phyloP scores from a whole-genome alignment of 208 protist species.

The Tritrichomonas foetus region DNA sequence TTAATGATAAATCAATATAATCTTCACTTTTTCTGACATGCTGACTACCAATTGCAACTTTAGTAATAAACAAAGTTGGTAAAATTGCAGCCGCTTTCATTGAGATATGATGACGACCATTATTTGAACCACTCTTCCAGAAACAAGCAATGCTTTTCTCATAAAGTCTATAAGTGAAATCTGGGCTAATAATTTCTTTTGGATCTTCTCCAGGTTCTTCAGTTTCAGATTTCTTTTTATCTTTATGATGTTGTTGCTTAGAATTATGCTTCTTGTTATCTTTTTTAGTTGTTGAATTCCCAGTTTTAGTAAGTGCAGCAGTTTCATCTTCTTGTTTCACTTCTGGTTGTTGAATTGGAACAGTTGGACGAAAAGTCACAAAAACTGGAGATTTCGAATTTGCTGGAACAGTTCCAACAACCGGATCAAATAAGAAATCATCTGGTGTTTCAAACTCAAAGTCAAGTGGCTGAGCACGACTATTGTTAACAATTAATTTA shows the following conservation, averaged over 20 bases:
- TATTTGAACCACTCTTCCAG: neutral
- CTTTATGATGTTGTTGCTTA: neutral
- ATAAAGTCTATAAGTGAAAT: slow-evolving; percentile 29
- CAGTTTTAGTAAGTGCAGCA: neutral
- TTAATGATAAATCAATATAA: neutral
- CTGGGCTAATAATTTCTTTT: neutral
- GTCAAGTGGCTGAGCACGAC: neutral
- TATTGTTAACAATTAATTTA: neutral
- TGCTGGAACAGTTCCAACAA: neutral
- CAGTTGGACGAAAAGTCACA: neutral
- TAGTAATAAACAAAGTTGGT: neutral
- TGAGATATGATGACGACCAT: neutral
- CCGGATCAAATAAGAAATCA: slow-evolving; percentile 23
- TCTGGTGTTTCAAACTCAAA: neutral
- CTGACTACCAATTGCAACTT: neutral
- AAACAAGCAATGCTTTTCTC: neutral
- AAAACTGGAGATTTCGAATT: neutral
- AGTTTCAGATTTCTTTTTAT: neutral
- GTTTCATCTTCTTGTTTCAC: no score
- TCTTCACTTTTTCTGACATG: neutral
- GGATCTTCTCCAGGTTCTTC: neutral
- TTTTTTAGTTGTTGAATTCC: neutral
- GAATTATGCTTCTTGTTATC: neutral
- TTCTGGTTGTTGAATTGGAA: neutral
- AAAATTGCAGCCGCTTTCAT: neutral